Conservation (phyloP, 2,329 filamentous ascomycete species). For the Akanthomyces muscarius region DNA sequence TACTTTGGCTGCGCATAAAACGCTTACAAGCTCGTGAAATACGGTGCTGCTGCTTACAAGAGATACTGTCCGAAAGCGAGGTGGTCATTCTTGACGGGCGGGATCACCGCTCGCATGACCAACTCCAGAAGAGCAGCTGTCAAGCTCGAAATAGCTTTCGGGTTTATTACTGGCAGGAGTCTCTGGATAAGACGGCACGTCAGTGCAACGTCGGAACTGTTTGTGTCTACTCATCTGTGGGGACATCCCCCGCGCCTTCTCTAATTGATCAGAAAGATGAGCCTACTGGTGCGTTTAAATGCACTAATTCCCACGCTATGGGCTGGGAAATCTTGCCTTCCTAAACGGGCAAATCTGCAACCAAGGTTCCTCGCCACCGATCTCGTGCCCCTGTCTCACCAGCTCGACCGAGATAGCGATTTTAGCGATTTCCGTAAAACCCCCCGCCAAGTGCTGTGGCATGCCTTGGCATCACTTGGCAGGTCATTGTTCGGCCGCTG, state of each 20-base stretch:
- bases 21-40: too few species aligned
- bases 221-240: not conserved
- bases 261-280: too few species aligned
- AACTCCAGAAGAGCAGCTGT: too few species aligned
- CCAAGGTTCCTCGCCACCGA: not conserved
- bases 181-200: conserved; percentile 20
- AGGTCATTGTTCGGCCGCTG: not conserved
- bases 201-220: not conserved
- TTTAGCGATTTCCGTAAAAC: not conserved
- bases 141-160: too few species aligned
- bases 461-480: not conserved
- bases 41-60: too few species aligned
- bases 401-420: not conserved
- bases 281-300: not conserved
- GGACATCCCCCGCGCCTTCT: not conserved
- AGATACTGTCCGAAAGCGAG: too few species aligned
- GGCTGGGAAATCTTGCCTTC: not conserved
- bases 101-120: too few species aligned
- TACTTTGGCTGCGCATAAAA: too few species aligned
- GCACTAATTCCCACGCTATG: not conserved
- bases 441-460: not conserved
- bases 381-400: not conserved
- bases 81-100: too few species aligned
- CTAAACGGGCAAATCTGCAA: not conserved
- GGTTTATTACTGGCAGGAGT: too few species aligned